Evolutionary conservation across 768 basidiomycete species (phyloP).

Genomic region (Trametes punicea): DNA sequence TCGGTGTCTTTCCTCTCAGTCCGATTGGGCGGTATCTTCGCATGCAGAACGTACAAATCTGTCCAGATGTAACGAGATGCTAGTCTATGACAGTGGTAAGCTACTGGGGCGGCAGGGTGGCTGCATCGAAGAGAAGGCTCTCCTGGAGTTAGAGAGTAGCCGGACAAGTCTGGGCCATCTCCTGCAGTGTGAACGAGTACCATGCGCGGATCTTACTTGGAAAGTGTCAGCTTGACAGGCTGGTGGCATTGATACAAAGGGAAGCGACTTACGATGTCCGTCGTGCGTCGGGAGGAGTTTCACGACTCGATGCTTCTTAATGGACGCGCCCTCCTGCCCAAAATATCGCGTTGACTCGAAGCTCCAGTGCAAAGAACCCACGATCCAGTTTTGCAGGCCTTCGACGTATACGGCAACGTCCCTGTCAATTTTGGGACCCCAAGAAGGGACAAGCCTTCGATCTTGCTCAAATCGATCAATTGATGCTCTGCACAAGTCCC

Average conservation of each 20-base stretch:
- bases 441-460: slow-evolving; percentile 47
- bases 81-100: slow-evolving; percentile 6
- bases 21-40: background rate
- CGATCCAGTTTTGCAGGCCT: slow-evolving; percentile 70
- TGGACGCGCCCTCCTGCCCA: slow-evolving; percentile 48
- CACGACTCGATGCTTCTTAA: slow-evolving; percentile 54
- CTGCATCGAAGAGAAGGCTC: slow-evolving; percentile 11
- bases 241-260: background rate
- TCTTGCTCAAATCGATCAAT: slow-evolving; percentile 51
- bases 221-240: slow-evolving; percentile 8
- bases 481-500: slow-evolving; percentile 52
- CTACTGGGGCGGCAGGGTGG: slow-evolving; percentile 11
- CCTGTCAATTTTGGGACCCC: slow-evolving; percentile 56
- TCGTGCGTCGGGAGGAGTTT: slow-evolving; percentile 33
- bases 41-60: background rate
- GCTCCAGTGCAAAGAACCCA: slow-evolving; percentile 72
- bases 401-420: slow-evolving; percentile 57
- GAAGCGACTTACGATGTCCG: background rate
- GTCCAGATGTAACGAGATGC: background rate
- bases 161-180: background rate
- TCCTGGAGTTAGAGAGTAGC: slow-evolving; percentile 3
- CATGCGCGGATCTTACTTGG: background rate
- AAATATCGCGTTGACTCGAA: slow-evolving; percentile 70
- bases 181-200: background rate
- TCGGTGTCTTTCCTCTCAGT: slow-evolving; percentile 1